phyloP scores from a whole-genome alignment of 2,329 filamentous ascomycete genomes.

The Lomentospora prolificans region DNA sequence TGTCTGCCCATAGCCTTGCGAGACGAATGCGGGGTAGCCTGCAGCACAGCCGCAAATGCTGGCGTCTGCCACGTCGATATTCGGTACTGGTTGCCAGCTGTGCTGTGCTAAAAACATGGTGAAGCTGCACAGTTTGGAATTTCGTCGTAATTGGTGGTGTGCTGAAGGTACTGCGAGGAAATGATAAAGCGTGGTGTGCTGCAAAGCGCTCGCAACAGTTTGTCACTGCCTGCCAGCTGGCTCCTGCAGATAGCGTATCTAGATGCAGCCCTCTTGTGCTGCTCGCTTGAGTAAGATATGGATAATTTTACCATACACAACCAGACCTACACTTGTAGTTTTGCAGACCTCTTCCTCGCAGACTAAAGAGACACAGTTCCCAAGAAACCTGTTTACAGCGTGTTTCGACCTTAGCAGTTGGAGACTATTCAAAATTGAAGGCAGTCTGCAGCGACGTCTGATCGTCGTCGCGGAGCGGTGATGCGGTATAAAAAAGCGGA shows the following conservation, averaged over 20 bases:
- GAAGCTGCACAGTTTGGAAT: not conserved
- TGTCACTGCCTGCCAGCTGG: not conserved
- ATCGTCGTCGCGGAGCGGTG: not conserved
- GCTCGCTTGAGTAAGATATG: not conserved
- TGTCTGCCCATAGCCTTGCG: not conserved
- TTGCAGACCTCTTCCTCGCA: not conserved
- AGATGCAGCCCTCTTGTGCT: not conserved
- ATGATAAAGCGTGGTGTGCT: not conserved
- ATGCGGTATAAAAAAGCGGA: not conserved
- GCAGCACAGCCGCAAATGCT: not conserved
- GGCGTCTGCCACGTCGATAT: not conserved
- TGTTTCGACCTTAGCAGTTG: not conserved
- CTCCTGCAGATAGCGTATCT: not conserved
- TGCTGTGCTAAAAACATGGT: not conserved
- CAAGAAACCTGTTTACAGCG: not conserved
- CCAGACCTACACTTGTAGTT: not conserved
- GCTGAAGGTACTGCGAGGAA: not conserved
- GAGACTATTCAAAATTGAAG: not conserved
- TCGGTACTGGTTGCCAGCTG: too few relatives aligned
- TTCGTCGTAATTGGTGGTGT: not conserved
- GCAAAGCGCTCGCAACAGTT: not conserved
- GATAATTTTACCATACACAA: too few relatives aligned
- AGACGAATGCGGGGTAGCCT: not conserved
- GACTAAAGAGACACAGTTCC: not conserved
- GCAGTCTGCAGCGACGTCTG: not conserved